phyloP scores from a whole-genome alignment of 1,139 yeast species.

The Candida sanyaensis region DNA sequence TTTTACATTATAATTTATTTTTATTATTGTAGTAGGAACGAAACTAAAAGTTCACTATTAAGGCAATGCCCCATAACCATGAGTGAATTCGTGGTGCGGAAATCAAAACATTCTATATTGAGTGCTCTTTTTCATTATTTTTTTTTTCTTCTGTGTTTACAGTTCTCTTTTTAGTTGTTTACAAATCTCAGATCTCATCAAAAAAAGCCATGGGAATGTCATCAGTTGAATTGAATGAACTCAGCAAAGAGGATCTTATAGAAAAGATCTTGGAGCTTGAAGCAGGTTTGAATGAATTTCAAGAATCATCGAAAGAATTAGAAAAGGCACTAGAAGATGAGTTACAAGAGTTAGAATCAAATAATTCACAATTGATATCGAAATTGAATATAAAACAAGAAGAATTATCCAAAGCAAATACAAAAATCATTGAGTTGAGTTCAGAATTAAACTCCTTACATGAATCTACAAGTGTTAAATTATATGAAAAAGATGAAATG shows the following conservation, averaged over 20 bases:
- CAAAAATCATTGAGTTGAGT: conserved; percentile 17
- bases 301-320: conserved; percentile 44
- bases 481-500: conserved; percentile 22
- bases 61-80: too few relatives aligned
- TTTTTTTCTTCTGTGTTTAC: too few relatives aligned
- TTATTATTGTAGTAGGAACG: background rate
- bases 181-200: background rate
- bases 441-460: conserved; percentile 26
- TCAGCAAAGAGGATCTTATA: conserved; percentile 29
- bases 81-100: too few relatives aligned
- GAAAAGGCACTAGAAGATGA: conserved; percentile 49
- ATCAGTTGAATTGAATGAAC: conserved; percentile 5
- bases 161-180: background rate
- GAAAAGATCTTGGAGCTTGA: conserved; percentile 38
- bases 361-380: conserved; percentile 16
- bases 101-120: too few relatives aligned
- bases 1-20: background rate
- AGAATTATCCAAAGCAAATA: conserved; percentile 15
- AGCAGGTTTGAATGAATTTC: conserved; percentile 39
- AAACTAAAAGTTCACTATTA: too few relatives aligned
- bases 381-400: conserved; percentile 5
- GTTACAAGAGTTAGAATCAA: conserved; percentile 33
- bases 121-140: too few relatives aligned
- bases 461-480: conserved; percentile 18
- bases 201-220: conserved; percentile 7